Conservation (phyloP, 1,284 basidiomycete species). For the Pulveroboletus sp. region DNA sequence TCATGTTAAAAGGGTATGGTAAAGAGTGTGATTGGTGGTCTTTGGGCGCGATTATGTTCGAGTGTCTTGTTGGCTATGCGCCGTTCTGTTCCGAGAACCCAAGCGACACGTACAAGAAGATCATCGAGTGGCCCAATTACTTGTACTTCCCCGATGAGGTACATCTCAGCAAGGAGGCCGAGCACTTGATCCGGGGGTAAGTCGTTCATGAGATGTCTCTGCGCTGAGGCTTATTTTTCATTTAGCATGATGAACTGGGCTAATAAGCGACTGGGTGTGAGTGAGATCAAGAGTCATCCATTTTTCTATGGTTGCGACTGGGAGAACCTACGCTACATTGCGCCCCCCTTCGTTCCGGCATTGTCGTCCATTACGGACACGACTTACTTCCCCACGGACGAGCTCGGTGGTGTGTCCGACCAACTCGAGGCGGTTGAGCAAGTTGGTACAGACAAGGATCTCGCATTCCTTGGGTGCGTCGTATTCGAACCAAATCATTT, state of each 20-base stretch:
- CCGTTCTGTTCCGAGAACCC: constrained; percentile 98
- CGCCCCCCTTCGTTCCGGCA: constrained; percentile 94
- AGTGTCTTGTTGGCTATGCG: constrained; percentile 95
- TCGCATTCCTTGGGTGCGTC: constrained; percentile 87
- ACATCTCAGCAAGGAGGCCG: constrained; percentile 88
- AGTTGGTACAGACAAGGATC: constrained; percentile 78
- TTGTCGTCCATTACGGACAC: constrained; percentile 93
- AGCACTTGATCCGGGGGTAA: constrained; percentile 84
- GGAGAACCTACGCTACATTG: constrained; percentile 86
- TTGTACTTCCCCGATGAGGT: constrained; percentile 95
- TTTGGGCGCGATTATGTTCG: constrained; percentile 96
- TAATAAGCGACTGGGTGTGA: constrained; percentile 74
- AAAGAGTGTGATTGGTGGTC: constrained; percentile 99
- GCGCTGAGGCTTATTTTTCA: constrained; percentile 6
- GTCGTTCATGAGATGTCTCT: constrained; percentile 17
- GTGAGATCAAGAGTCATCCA: constrained; percentile 90
- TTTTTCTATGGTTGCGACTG: constrained; percentile 99
- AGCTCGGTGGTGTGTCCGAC: constrained; percentile 82
- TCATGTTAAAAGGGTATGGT: constrained; percentile 95
- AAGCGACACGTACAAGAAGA: constrained; percentile 98
- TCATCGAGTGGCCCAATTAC: constrained; percentile 92
- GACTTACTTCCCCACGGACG: constrained; percentile 96
- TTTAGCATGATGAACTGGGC: constrained; percentile 81
- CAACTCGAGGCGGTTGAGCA: constrained; percentile 68
- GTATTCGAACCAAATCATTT: not conserved